Base-by-base conservation (phyloP, 208 protist species). In the Wallacemonas sp. region DNA sequence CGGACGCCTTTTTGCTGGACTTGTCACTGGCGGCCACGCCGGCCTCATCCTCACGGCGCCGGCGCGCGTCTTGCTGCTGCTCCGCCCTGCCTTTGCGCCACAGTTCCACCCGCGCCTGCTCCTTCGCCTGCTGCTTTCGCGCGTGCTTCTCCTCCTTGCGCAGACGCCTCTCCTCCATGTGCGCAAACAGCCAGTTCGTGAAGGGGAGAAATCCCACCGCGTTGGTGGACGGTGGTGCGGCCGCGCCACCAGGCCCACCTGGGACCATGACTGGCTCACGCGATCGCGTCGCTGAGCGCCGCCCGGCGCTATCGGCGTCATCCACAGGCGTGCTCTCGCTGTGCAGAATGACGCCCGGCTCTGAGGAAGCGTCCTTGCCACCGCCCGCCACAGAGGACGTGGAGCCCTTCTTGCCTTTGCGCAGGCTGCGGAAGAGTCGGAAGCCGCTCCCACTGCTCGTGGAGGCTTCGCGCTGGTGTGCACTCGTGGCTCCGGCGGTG, bases 121-220 rank as follows among this genome's bases (percentile, higher is more conserved):
- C 44, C 68, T 73, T 58, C 8, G 52, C 52, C 5, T 29, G 52
- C 32, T 58, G 52, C 30, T 58, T 58, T 3, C 52, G 52, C 30
- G 52, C 52, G 52, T 58, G 52, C 52, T 58, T 58, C 30, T 33
- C 52, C 32, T 58, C 52, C 32, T 58, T 58, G 19, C 52, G 52
- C 29, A 30, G 29, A 2, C 52, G 52, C 11, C 52, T 24, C 52
- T 58, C 52, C 29, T 58, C 52, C 52, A 58, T 58, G 52, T 58
- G 52, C 1, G 29, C 1, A 30, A 58, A 58, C 8, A 58, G 23
- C 52, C 52, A 58, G 52, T 58, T 58, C 52, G 52, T 58, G 52
- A 58, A 58, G 26, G 52, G 52, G 16, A 58, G n/a, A 24, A 58
- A 58, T 5, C 52, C 52, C 8, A 58, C 52, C 6, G 52, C 19